Evolutionary conservation across 495 filamentous ascomycete genomes (phyloP).

Genomic region (Xylaria sp.): DNA sequence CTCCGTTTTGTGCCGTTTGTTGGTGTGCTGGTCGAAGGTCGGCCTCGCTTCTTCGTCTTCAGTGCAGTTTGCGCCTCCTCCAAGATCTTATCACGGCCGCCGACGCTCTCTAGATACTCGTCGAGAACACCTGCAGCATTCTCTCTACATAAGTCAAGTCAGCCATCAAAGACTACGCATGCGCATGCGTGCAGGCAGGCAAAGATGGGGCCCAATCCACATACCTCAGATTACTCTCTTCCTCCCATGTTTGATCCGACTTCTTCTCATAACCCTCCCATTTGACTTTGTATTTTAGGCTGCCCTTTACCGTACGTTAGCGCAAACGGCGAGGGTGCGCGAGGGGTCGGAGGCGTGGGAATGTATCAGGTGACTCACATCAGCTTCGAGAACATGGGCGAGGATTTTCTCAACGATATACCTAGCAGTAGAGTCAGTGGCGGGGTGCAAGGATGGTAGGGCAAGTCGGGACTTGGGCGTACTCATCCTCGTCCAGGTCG

Average conservation of each 20-base stretch:
- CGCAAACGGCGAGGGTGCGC: constrained; percentile 4
- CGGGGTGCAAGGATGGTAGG: not conserved
- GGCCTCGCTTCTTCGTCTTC: constrained; percentile 56
- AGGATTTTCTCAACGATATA: constrained; percentile 66
- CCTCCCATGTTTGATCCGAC: constrained; percentile 66
- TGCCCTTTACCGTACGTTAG: constrained; percentile 39
- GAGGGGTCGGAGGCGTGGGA: not conserved
- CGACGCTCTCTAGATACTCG: constrained; percentile 53
- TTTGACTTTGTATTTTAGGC: constrained; percentile 61
- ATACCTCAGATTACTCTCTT: constrained; percentile 63
- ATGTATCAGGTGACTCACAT: constrained; percentile 44
- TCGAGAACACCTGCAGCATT: constrained; percentile 53
- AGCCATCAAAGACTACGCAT: not conserved
- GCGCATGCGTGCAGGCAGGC: constrained; percentile 21
- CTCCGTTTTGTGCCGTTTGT: constrained; percentile 44
- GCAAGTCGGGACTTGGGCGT: constrained; percentile 22
- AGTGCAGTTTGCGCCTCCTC: constrained; percentile 46
- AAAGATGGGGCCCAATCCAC: constrained; percentile 11
- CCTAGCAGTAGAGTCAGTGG: constrained; percentile 36
- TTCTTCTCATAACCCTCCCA: constrained; percentile 69
- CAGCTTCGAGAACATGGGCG: constrained; percentile 56
- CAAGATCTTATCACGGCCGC: constrained; percentile 62
- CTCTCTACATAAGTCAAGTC: constrained; percentile 38
- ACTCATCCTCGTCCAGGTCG: constrained; percentile 53
- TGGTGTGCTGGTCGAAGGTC: constrained; percentile 43